Evolutionary conservation across 2,329 filamentous ascomycete genomes (phyloP).

Genomic region (Tolypocladium inflatum): DNA sequence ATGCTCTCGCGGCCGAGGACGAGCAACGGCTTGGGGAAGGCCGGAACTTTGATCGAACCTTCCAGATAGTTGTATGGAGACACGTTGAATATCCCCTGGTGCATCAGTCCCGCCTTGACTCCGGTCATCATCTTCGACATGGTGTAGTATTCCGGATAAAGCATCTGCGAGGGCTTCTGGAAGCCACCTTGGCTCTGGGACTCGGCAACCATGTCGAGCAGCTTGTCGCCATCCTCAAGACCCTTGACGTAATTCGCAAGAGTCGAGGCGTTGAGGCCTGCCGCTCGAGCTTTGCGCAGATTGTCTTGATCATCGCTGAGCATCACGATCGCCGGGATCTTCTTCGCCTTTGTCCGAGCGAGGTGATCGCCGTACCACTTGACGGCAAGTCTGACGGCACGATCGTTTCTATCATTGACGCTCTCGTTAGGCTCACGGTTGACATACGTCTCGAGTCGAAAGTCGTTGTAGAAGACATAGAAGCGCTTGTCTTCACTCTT

Average conservation of each 20-base stretch:
- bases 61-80: slow-evolving; percentile 98
- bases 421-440: slow-evolving; percentile 65
- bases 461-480: slow-evolving; percentile 99
- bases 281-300: slow-evolving; percentile 67
- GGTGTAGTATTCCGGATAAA: slow-evolving; percentile 85
- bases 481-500: slow-evolving; percentile 96
- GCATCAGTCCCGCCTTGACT: slow-evolving; percentile 76
- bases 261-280: slow-evolving; percentile 60
- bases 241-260: slow-evolving; percentile 72
- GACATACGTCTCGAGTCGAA: slow-evolving; percentile 84
- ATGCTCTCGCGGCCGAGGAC: slow-evolving; percentile 91
- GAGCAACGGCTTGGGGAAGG: slow-evolving; percentile 82
- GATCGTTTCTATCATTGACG: slow-evolving; percentile 95
- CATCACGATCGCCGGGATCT: slow-evolving; percentile 74
- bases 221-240: slow-evolving; percentile 71
- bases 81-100: slow-evolving; percentile 92
- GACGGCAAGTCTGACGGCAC: slow-evolving; percentile 76
- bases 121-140: slow-evolving; percentile 92
- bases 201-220: slow-evolving; percentile 90
- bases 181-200: slow-evolving; percentile 58
- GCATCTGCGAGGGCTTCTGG: slow-evolving; percentile 54
- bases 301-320: slow-evolving; percentile 90
- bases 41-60: slow-evolving; percentile 78
- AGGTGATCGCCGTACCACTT: slow-evolving; percentile 88
- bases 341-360: slow-evolving; percentile 48